Conservation (phyloP, 73 alveolate species). For the Effrenium voratum region DNA sequence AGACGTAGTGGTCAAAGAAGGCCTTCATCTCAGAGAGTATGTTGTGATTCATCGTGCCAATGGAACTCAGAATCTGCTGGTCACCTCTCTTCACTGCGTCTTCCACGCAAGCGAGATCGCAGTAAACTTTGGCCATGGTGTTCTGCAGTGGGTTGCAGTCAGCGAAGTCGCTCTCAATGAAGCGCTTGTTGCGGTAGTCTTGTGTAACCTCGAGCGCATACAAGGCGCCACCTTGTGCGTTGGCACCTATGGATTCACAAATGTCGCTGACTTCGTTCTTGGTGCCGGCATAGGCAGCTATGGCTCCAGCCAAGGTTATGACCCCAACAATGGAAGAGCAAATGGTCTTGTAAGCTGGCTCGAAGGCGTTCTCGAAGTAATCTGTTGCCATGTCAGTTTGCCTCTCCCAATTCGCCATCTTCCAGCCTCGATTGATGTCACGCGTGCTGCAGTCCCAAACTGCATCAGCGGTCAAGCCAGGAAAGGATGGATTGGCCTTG, state of each 20-base stretch:
- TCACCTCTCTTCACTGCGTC: constrained; percentile 37
- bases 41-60: constrained; percentile 10
- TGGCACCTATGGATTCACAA: not conserved
- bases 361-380: not conserved
- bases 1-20: constrained; percentile 22
- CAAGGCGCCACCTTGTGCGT: not conserved
- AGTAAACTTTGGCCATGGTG: constrained; percentile 37
- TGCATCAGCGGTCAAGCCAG: constrained; percentile 21
- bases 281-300: constrained; percentile 25
- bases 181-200: not conserved
- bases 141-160: constrained; percentile 28
- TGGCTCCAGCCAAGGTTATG: not conserved
- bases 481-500: constrained; percentile 5
- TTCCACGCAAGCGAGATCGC: constrained; percentile 26
- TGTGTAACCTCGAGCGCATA: not conserved
- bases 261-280: not conserved
- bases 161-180: constrained; percentile 1
- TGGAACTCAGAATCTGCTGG: constrained; percentile 20
- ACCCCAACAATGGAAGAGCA: not conserved
- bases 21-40: constrained; percentile 24
- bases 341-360: not conserved
- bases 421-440: constrained; percentile 33
- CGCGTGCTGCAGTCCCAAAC: constrained; percentile 45
- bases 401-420: constrained; percentile 19
- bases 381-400: not conserved